phyloP scores from a whole-genome alignment of 129 eudicot genomes.

The Flaveria ramosissima region DNA sequence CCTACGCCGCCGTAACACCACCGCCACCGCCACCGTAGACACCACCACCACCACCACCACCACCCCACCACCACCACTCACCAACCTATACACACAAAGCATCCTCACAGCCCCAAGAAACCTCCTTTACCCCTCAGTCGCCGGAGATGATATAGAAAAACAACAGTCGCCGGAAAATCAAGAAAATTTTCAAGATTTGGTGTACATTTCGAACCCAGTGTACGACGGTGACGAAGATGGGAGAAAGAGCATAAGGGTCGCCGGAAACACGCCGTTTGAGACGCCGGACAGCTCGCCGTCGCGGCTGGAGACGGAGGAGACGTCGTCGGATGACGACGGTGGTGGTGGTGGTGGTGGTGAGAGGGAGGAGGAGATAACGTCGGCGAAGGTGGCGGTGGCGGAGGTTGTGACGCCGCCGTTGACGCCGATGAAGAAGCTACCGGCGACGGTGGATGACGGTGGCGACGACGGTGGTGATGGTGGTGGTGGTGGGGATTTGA shows the following conservation, averaged over 20 bases:
- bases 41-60: background rate
- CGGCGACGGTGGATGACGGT: constrained; percentile 48
- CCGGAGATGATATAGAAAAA: constrained; percentile 47
- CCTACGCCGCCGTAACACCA: constrained; percentile 45
- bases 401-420: constrained; percentile 50
- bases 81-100: constrained; percentile 56
- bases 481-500: constrained; percentile 40
- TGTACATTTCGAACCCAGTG: constrained; percentile 81
- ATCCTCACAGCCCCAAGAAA: constrained; percentile 71
- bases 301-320: constrained; percentile 48
- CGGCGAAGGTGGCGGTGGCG: constrained; percentile 16
- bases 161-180: constrained; percentile 37
- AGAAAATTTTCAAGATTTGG: constrained; percentile 19
- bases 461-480: constrained; percentile 34
- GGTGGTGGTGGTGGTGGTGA: background rate
- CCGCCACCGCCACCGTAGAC: constrained; percentile 17
- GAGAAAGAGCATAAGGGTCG: constrained; percentile 17
- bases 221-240: constrained; percentile 45
- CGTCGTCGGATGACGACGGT: constrained; percentile 29
- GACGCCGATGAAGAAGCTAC: constrained; percentile 75
- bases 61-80: constrained; percentile 30
- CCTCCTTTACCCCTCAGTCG: constrained; percentile 67
- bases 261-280: constrained; percentile 71
- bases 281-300: constrained; percentile 90
- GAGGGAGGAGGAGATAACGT: constrained; percentile 17